Base-by-base conservation (phyloP, 148 eudicot genomes). In the Cornus controversa region DNA sequence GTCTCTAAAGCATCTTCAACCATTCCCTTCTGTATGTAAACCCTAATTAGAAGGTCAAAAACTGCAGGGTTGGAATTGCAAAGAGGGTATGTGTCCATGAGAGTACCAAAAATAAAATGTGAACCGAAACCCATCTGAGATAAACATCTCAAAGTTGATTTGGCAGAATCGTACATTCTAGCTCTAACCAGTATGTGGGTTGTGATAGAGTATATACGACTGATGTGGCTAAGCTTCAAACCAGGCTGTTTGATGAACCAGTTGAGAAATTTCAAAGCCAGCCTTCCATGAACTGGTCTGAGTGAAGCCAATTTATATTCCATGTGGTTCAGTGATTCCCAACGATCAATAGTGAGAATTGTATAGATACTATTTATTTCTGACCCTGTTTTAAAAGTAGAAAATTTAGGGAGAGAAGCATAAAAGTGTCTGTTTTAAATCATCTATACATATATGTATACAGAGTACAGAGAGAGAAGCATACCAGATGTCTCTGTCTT, bases 311-410 rank as follows among this genome's bases (percentile, higher is more conserved):
- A 58, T 77, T 66, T 90, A 78, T 94, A 94, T 28, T 79, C 86
- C 98, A 94, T 94, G 75, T 77, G 87, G 82, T 92, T 94, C 77
- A 94, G 73, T 2, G 98, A 92, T 80, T 92, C 97, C 98, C 98
- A 94, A 6, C 98, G 90, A 79, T 85, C 87, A 74, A 94, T 84
- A 40, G 98, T 94, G 73, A 94, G 86, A 42, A 94, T 75, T 37
- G 87, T 75, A 80, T 85, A 90, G 10, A 90, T 84, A 78, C 97
- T 90, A 63, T 77, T 83, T 82, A 87, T 45, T 66, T 84, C 89
- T 28, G 69, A 36, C 42, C 87, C 92, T 90, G 85, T 42, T 47
- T 40, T 80, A 73, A 67, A 73, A 73, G 69, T 18, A 20, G 74
- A 66, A 77, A 24, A 66, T 54, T 72, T 26, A 73, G 66, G 75